Percentiles rank a stretch among this genome's conserved stretches.
phyloP scores from a whole-genome alignment of 225 moss, liverwort and hornwort species.

The Marchantia paleacea region DNA sequence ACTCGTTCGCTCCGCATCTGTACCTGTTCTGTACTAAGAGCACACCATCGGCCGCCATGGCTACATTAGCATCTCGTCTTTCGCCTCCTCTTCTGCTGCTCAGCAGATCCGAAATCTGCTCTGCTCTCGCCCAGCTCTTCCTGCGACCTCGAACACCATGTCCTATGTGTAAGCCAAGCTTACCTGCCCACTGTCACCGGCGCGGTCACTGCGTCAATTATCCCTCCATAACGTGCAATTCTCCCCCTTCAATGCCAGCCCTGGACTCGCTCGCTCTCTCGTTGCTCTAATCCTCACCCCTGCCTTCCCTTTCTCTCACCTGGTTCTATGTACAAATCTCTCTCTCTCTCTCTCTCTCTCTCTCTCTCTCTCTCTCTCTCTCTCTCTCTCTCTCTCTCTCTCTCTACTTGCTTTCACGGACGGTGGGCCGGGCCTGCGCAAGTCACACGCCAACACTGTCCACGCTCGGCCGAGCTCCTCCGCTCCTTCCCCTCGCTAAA shows the following conservation, averaged over 20 bases:
- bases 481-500: not conserved
- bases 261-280: not conserved
- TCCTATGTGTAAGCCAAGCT: not conserved
- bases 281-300: not conserved
- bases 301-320: not conserved
- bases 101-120: not conserved
- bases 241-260: not conserved
- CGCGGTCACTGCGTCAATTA: not conserved
- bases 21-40: not conserved
- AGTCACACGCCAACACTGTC: not conserved
- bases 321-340: not conserved
- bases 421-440: constrained; percentile 5
- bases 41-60: constrained; percentile 13
- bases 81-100: not conserved
- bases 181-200: not conserved
- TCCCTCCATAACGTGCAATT: not conserved
- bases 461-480: not conserved
- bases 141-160: not conserved
- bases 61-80: constrained; percentile 7
- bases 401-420: not conserved
- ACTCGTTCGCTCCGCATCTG: not conserved
- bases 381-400: not conserved
- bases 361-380: not conserved
- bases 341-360: not conserved
- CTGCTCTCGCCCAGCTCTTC: not conserved